Conservation (phyloP, 2,329 filamentous ascomycete species). For the Sporothrix humicola region DNA sequence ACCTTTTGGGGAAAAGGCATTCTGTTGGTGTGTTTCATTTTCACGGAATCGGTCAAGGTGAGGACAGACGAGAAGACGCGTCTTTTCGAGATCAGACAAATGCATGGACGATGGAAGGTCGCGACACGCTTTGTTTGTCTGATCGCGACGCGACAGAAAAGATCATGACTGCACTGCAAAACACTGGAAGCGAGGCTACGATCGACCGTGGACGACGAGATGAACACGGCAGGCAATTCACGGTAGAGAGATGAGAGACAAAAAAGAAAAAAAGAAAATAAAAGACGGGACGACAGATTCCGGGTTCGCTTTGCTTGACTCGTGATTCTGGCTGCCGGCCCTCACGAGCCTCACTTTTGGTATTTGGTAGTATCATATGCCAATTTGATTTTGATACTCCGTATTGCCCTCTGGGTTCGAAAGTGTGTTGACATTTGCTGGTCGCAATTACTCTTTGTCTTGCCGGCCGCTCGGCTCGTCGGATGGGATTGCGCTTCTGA, state of each 20-base stretch:
- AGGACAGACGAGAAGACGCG: background rate
- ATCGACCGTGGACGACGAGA: background rate
- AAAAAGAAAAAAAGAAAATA: background rate
- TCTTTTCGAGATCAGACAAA: background rate
- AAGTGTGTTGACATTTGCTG: background rate
- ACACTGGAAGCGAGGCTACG: background rate
- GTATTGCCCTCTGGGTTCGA: background rate
- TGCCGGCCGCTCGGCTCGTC: constrained; percentile 20
- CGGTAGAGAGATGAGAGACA: no score
- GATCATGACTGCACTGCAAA: background rate
- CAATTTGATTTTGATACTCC: background rate
- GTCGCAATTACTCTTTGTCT: background rate
- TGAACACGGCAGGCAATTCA: background rate
- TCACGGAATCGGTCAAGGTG: constrained; percentile 15
- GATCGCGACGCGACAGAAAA: constrained; percentile 2
- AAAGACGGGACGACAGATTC: constrained; percentile 15
- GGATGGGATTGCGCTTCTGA: background rate
- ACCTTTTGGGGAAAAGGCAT: background rate
- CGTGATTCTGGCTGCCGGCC: background rate
- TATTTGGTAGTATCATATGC: background rate
- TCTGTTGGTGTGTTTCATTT: constrained; percentile 11
- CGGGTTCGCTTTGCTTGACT: background rate
- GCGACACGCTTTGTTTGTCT: constrained; percentile 3
- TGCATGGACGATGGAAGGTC: background rate
- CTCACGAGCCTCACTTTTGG: background rate